Percentiles rank a stretch among this genome's conserved stretches.
Evolutionary conservation across 345 rosid species (phyloP).

Genomic region (Noccaea caerulescens): DNA sequence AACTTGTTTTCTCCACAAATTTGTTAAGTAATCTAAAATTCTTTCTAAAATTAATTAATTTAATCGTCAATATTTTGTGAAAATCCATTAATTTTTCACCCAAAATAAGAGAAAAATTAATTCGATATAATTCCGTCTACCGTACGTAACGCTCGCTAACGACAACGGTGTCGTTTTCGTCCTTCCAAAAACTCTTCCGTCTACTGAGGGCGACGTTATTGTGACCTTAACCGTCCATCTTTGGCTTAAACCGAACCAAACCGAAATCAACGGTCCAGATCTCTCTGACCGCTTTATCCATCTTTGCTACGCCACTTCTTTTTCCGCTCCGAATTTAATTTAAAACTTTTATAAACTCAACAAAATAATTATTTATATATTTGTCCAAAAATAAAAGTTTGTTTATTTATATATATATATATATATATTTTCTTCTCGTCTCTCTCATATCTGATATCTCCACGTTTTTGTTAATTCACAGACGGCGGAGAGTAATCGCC

Average conservation of each 20-base stretch:
- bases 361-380: background rate
- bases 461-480: slow-evolving; percentile 35
- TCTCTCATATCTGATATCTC: slow-evolving; percentile 12
- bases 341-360: slow-evolving; percentile 19
- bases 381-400: too few species aligned
- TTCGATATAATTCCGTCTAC: slow-evolving; percentile 29
- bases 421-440: slow-evolving; percentile 2
- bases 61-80: background rate
- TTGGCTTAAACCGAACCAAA: slow-evolving; percentile 18
- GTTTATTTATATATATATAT: background rate
- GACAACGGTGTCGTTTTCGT: slow-evolving; percentile 42
- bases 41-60: background rate
- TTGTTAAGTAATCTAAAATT: background rate
- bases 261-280: slow-evolving; percentile 37
- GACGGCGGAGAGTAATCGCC: slow-evolving; percentile 40
- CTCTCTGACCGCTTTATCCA: slow-evolving; percentile 26
- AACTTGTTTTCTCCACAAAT: background rate
- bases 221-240: slow-evolving; percentile 33
- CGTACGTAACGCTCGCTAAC: slow-evolving; percentile 39
- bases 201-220: slow-evolving; percentile 17
- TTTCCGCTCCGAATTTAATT: background rate
- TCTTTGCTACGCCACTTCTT: slow-evolving; percentile 37
- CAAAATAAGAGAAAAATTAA: background rate
- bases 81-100: slow-evolving; percentile 21
- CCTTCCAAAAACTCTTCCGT: slow-evolving; percentile 28